Evolutionary conservation across 164 flowering plant genomes (phyloP).

Genomic region (Cinnamomum micranthum): DNA sequence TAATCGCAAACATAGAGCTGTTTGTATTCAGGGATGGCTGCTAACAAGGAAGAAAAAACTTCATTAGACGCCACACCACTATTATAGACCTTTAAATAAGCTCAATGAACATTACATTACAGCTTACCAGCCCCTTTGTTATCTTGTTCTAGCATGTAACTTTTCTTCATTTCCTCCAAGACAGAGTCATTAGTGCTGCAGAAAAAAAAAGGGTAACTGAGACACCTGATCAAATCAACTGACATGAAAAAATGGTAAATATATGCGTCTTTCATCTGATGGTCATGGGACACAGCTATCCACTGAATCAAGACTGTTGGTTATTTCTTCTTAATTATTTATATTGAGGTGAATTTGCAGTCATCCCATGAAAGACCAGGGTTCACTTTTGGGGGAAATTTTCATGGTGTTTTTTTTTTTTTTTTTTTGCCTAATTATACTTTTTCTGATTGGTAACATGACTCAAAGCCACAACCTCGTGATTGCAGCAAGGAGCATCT

Average conservation of each 20-base stretch:
- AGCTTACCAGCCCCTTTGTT: conserved; percentile 14
- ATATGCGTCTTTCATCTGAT: background rate
- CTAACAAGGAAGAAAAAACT: background rate
- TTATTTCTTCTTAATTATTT: background rate
- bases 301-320: background rate
- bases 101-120: background rate
- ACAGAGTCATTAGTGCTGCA: conserved; percentile 78
- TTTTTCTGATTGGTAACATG: too few species aligned
- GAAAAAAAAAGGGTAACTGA: conserved; percentile 3
- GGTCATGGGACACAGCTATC: background rate
- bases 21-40: background rate
- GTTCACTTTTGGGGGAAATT: too few species aligned
- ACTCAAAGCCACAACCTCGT: too few species aligned
- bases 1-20: background rate
- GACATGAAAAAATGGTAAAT: background rate
- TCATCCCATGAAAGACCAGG: background rate
- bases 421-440: too few species aligned
- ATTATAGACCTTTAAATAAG: background rate
- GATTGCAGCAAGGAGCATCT: too few species aligned
- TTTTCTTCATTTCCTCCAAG: conserved; percentile 85
- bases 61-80: background rate
- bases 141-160: conserved; percentile 58
- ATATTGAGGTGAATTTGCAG: background rate
- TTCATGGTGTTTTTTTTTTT: too few species aligned
- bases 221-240: background rate